Conservation (phyloP, 2,329 filamentous ascomycete species). For the Talaromyces piceae region DNA sequence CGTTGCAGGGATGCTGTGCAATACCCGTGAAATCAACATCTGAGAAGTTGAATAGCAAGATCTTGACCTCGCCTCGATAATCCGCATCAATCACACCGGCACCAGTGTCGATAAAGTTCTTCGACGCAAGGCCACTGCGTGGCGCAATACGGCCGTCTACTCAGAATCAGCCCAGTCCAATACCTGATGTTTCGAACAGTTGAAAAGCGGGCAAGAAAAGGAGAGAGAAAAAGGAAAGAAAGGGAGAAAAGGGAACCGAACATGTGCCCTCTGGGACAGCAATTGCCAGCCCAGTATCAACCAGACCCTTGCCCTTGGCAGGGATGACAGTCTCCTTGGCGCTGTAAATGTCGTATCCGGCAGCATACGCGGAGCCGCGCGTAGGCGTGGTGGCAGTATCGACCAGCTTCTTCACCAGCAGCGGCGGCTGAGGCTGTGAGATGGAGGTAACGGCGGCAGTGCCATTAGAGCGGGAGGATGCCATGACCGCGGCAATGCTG, state of each 20-base stretch:
- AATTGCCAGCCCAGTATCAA: constrained; percentile 87
- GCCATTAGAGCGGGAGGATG: constrained; percentile 18
- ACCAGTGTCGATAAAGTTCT: constrained; percentile 93
- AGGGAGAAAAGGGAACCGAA: constrained; percentile 39
- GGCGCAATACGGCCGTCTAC: constrained; percentile 86
- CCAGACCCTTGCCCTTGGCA: constrained; percentile 72
- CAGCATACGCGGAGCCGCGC: constrained; percentile 79
- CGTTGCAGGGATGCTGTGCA: not conserved
- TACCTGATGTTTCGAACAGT: no score
- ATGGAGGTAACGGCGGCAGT: constrained; percentile 28
- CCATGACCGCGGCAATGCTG: constrained; percentile 17
- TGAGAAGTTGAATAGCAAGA: constrained; percentile 87
- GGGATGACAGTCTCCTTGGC: constrained; percentile 69
- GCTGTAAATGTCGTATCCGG: constrained; percentile 88
- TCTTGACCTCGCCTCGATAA: constrained; percentile 89
- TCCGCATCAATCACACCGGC: constrained; percentile 97
- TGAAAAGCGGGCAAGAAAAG: no score
- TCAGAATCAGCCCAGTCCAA: not conserved
- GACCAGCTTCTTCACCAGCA: constrained; percentile 84
- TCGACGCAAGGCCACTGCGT: constrained; percentile 81
- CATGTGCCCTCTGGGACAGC: constrained; percentile 85
- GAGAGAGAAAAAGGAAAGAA: no score
- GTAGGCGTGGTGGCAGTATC: constrained; percentile 74
- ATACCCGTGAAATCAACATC: constrained; percentile 64
- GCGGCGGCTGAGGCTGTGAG: constrained; percentile 50